Evolutionary conservation across 1,284 basidiomycete species (phyloP).

Genomic region (Cutaneotrichosporon dermatis): DNA sequence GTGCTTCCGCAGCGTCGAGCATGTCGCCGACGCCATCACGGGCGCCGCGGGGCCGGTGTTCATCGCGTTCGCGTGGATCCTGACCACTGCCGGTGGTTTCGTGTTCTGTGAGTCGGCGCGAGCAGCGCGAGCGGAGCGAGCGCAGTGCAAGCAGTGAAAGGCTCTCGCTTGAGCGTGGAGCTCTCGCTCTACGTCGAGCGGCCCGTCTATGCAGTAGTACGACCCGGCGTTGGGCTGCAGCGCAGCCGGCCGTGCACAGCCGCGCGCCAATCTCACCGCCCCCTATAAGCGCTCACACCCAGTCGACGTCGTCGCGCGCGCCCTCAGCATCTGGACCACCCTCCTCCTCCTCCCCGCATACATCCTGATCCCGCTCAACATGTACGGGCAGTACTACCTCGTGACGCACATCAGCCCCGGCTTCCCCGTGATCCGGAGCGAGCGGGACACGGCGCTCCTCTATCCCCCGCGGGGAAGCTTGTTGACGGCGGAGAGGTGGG

Average conservation of each 20-base stretch:
- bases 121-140: too few relatives aligned
- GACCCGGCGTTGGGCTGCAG: too few relatives aligned
- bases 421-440: slow-evolving; percentile 51
- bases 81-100: slow-evolving; percentile 65
- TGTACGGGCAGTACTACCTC: slow-evolving; percentile 77
- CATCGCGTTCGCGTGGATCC: slow-evolving; percentile 66
- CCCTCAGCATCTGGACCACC: slow-evolving; percentile 55
- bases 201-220: too few relatives aligned
- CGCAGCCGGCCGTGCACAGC: too few relatives aligned
- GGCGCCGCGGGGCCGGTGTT: slow-evolving; percentile 89
- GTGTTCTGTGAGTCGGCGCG: slow-evolving; percentile 68
- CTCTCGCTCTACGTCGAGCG: neutral
- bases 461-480: slow-evolving; percentile 21
- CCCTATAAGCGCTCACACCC: neutral
- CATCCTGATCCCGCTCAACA: slow-evolving; percentile 68
- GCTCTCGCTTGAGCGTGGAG: slow-evolving; percentile 4
- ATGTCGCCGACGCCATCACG: slow-evolving; percentile 70
- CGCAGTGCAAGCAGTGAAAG: neutral
- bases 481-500: slow-evolving; percentile 34
- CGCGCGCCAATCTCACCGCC: too few relatives aligned
- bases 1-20: slow-evolving; percentile 78
- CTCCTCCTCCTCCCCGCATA: slow-evolving; percentile 59
- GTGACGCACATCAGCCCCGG: slow-evolving; percentile 74
- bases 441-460: slow-evolving; percentile 28
- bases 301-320: slow-evolving; percentile 67